A percentile compares a stretch with the other conserved stretches of the same genome.
Evolutionary conservation across 768 basidiomycete genomes (phyloP).

Genomic region (Hygrocybe punicea): DNA sequence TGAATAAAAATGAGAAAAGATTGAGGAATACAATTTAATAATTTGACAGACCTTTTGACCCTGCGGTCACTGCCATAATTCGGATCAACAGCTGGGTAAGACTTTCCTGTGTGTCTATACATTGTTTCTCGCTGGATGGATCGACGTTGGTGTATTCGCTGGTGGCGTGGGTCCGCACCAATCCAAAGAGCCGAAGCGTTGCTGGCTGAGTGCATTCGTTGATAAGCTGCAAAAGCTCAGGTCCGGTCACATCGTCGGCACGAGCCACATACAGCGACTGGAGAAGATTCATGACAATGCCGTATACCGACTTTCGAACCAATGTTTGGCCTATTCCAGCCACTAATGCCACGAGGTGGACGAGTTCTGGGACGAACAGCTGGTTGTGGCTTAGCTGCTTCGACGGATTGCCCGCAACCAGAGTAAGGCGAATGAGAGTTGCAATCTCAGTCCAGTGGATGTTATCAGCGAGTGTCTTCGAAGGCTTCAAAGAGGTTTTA

Average conservation of each 20-base stretch:
- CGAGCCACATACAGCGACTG: constrained; percentile 67
- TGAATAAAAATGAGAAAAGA: constrained; percentile 25
- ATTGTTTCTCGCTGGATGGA: constrained; percentile 49
- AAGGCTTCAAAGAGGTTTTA: constrained; percentile 64
- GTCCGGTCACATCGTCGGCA: constrained; percentile 55
- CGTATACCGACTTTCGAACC: constrained; percentile 79
- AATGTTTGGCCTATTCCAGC: constrained; percentile 69
- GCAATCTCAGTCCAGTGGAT: constrained; percentile 79
- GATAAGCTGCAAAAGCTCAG: constrained; percentile 61
- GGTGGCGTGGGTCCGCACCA: constrained; percentile 56
- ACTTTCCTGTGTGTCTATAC: constrained; percentile 63
- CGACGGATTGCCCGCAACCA: constrained; percentile 67
- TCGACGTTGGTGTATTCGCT: constrained; percentile 67
- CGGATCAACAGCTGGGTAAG: constrained; percentile 61
- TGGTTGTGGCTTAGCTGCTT: constrained; percentile 63
- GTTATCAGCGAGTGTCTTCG: constrained; percentile 64
- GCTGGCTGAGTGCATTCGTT: constrained; percentile 56
- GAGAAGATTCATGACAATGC: constrained; percentile 74
- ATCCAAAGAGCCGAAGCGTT: constrained; percentile 68
- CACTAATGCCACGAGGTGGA: constrained; percentile 76
- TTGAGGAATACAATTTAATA: not conserved
- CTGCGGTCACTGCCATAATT: constrained; percentile 61
- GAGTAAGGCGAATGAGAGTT: constrained; percentile 69
- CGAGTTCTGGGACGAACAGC: constrained; percentile 77
- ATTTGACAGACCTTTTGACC: constrained; percentile 57